Conservation (phyloP, 2,329 filamentous ascomycete species). For the Aspergillus fructus region DNA sequence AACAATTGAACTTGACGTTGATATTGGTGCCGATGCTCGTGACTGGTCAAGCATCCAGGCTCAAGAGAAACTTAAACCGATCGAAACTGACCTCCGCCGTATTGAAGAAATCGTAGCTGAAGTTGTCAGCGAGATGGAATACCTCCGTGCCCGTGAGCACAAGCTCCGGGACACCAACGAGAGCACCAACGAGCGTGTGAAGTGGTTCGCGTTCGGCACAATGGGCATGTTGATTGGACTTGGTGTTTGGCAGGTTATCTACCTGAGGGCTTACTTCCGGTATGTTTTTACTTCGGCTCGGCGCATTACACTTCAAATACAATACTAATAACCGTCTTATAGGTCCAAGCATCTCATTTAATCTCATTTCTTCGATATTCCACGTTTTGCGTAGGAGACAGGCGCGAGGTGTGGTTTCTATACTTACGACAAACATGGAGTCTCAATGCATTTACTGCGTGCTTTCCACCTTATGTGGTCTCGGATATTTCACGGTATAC, state of each 20-base stretch:
- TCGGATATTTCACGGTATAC: slow-evolving; percentile 21
- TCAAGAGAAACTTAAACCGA: slow-evolving; percentile 94
- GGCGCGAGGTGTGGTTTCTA: slow-evolving; percentile 17
- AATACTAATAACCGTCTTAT: slow-evolving; percentile 14
- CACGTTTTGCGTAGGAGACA: slow-evolving; percentile 9
- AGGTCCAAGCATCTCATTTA: slow-evolving; percentile 71
- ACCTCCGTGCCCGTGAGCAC: slow-evolving; percentile 84
- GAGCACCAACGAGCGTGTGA: slow-evolving; percentile 97
- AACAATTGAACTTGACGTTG: slow-evolving; percentile 86
- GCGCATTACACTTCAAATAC: background rate
- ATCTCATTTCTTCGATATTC: slow-evolving; percentile 8
- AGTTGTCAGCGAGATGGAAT: slow-evolving; percentile 94
- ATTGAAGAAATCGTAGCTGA: slow-evolving; percentile 89
- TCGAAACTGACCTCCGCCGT: slow-evolving; percentile 89
- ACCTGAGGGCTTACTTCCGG: slow-evolving; percentile 95
- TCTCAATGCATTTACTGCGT: slow-evolving; percentile 21
- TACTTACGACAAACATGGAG: slow-evolving; percentile 22
- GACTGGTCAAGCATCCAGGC: slow-evolving; percentile 97
- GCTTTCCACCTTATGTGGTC: slow-evolving; percentile 16
- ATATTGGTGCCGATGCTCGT: slow-evolving; percentile 94
- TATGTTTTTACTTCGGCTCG: slow-evolving; percentile 38
- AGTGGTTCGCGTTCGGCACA: slow-evolving; percentile 95
- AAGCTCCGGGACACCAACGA: slow-evolving; percentile 97
- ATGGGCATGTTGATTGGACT: slow-evolving; percentile 87
- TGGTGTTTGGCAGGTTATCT: slow-evolving; percentile 96